A percentile compares a stretch with the other conserved stretches of the same genome.
Evolutionary conservation across 1,284 basidiomycete genomes (phyloP).

Genomic region (Cryptococcus amylolentus): DNA sequence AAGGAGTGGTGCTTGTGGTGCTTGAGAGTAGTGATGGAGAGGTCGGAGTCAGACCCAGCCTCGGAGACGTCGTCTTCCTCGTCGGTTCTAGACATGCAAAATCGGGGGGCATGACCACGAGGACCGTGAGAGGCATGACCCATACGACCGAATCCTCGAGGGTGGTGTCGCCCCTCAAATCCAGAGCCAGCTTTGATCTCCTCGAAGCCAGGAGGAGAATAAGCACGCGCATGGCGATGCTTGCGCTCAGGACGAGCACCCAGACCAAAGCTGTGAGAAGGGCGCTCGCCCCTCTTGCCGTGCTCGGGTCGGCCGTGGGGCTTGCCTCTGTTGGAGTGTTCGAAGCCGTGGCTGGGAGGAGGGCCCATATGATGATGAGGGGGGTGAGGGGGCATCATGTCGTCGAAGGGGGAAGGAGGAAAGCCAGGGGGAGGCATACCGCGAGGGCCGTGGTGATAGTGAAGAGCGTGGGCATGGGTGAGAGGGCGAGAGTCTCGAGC

Average conservation of each 20-base stretch:
- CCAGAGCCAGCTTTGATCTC: neutral
- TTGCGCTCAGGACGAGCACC: neutral
- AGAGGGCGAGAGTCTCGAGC: neutral
- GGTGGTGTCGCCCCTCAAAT: too few species aligned
- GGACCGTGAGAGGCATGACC: too few species aligned
- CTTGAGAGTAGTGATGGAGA: too few species aligned
- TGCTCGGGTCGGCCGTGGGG: neutral
- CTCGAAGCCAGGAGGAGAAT: neutral
- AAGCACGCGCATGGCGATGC: neutral
- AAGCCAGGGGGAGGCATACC: neutral
- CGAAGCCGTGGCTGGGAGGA: neutral
- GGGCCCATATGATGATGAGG: neutral
- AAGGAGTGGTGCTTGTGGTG: too few species aligned
- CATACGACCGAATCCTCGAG: too few species aligned
- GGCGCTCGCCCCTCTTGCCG: neutral
- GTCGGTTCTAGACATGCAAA: too few species aligned
- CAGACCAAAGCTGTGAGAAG: neutral
- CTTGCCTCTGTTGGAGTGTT: neutral
- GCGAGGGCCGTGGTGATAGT: neutral
- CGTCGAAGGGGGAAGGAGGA: neutral
- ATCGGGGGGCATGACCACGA: too few species aligned
- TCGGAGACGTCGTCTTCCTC: too few species aligned
- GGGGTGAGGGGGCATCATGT: neutral
- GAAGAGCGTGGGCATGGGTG: neutral
- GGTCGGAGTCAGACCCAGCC: too few species aligned